These are phyloP conservation scores for Evernia prunastri DNA, from an alignment of 495 filamentous ascomycete species.

Conservation along the genomic window DNA sequence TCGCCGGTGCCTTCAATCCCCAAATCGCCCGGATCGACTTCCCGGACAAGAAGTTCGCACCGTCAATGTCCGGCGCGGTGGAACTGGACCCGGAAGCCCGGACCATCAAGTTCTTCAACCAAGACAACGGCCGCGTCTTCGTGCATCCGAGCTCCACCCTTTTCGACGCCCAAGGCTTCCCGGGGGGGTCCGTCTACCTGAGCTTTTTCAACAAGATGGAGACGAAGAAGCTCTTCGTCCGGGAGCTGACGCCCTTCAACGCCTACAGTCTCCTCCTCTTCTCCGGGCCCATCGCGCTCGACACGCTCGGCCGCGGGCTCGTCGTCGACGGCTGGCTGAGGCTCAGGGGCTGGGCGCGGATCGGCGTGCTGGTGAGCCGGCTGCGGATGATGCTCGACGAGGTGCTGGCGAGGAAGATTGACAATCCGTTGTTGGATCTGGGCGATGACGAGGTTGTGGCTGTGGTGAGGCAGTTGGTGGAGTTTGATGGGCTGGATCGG, in stretches of 20 bases:
- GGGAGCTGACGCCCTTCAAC: slow-evolving; percentile 91
- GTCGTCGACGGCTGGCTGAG: slow-evolving; percentile 91
- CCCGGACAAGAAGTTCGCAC: slow-evolving; percentile 90
- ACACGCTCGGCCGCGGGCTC: slow-evolving; percentile 81
- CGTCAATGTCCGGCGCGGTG: slow-evolving; percentile 75
- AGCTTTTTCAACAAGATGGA: slow-evolving; percentile 86
- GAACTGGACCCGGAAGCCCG: slow-evolving; percentile 88
- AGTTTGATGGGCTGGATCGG: slow-evolving; percentile 76
- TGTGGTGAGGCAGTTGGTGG: slow-evolving; percentile 69
- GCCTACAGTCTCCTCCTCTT: slow-evolving; percentile 88
- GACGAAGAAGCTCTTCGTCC: slow-evolving; percentile 80
- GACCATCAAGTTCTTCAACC: slow-evolving; percentile 85
- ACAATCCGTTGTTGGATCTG: slow-evolving; percentile 59
- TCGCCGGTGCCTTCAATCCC: slow-evolving; percentile 87
- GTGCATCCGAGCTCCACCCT: slow-evolving; percentile 82
- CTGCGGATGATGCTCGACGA: slow-evolving; percentile 81
- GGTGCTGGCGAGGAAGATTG: slow-evolving; percentile 68
- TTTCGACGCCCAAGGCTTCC: slow-evolving; percentile 71
- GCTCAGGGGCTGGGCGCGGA: slow-evolving; percentile 86
- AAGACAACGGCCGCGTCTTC: slow-evolving; percentile 83
- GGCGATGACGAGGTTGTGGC: slow-evolving; percentile 59
- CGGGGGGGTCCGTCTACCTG: slow-evolving; percentile 61
- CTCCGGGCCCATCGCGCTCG: slow-evolving; percentile 72
- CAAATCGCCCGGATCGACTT: slow-evolving; percentile 86
- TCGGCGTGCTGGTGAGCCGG: slow-evolving; percentile 81